Conservation (phyloP, 306 rosid species). For the Cicer cuneatum region DNA sequence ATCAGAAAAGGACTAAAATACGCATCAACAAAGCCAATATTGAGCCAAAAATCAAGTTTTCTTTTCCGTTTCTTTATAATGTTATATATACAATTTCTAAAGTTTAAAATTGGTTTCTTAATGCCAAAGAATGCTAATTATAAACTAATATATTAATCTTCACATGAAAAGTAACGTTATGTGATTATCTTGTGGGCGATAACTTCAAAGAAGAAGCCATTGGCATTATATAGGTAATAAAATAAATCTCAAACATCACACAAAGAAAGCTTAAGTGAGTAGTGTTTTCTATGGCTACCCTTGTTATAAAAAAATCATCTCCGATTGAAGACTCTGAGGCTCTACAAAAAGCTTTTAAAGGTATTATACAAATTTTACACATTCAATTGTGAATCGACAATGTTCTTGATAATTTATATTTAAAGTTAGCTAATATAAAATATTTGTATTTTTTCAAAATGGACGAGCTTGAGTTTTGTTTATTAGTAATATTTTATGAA, state of each 20-base stretch:
- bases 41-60: constrained; percentile 15
- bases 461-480: too few relatives aligned
- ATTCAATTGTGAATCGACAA: too few relatives aligned
- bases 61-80: constrained; percentile 29
- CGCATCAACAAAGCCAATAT: constrained; percentile 11
- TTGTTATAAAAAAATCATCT: constrained; percentile 44
- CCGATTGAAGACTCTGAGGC: constrained; percentile 60
- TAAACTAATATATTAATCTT: background rate
- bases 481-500: too few relatives aligned
- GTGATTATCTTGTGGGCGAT: constrained; percentile 45
- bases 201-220: constrained; percentile 43
- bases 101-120: constrained; percentile 28
- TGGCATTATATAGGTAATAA: constrained; percentile 33
- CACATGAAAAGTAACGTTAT: constrained; percentile 47
- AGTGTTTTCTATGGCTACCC: constrained; percentile 61
- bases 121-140: constrained; percentile 23
- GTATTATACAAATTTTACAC: constrained; percentile 37
- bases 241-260: constrained; percentile 13
- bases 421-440: background rate
- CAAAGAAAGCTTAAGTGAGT: constrained; percentile 15
- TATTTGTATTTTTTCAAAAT: too few relatives aligned
- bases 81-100: background rate
- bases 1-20: background rate
- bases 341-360: constrained; percentile 69
- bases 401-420: background rate